phyloP scores from a whole-genome alignment of 768 basidiomycete genomes.

The Mrakia blollopis region DNA sequence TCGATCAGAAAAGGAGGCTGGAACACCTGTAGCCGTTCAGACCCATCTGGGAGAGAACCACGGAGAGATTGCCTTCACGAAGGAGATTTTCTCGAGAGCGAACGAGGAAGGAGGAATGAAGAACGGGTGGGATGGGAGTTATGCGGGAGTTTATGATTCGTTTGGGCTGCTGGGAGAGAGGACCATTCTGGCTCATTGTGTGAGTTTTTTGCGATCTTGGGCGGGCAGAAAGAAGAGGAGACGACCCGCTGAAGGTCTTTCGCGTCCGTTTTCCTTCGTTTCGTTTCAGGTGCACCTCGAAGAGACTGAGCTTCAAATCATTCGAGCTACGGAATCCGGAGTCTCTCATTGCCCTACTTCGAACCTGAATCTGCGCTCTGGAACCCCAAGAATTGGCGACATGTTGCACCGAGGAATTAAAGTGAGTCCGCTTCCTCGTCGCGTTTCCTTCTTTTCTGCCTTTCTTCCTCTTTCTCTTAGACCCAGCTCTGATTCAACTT shows the following conservation, averaged over 20 bases:
- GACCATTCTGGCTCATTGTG: constrained; percentile 83
- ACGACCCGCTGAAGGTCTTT: neutral
- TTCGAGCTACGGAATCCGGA: constrained; percentile 62
- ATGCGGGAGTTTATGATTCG: constrained; percentile 61
- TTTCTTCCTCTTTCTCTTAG: neutral
- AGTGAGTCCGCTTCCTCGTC: constrained; percentile 50
- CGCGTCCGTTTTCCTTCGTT: too few relatives aligned
- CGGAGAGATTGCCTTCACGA: constrained; percentile 63
- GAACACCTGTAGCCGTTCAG: constrained; percentile 69
- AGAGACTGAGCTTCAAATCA: constrained; percentile 65
- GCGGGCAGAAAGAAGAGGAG: neutral
- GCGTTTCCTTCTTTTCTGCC: neutral
- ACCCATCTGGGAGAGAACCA: constrained; percentile 88
- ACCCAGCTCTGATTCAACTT: neutral
- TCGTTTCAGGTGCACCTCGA: constrained; percentile 53
- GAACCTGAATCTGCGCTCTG: constrained; percentile 85
- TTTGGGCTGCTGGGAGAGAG: constrained; percentile 68
- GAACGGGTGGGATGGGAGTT: constrained; percentile 27
- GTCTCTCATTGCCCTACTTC: constrained; percentile 83
- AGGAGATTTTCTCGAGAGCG: constrained; percentile 49
- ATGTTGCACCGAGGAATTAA: constrained; percentile 82
- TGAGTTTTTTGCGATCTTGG: constrained; percentile 39
- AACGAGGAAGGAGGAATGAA: neutral
- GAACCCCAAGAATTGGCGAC: constrained; percentile 69
- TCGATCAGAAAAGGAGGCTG: constrained; percentile 41